A percentile compares a stretch with the other conserved stretches of the same genome.
Evolutionary conservation across 108 stramenopile species (phyloP).

Genomic region (Epipyxis sp.): DNA sequence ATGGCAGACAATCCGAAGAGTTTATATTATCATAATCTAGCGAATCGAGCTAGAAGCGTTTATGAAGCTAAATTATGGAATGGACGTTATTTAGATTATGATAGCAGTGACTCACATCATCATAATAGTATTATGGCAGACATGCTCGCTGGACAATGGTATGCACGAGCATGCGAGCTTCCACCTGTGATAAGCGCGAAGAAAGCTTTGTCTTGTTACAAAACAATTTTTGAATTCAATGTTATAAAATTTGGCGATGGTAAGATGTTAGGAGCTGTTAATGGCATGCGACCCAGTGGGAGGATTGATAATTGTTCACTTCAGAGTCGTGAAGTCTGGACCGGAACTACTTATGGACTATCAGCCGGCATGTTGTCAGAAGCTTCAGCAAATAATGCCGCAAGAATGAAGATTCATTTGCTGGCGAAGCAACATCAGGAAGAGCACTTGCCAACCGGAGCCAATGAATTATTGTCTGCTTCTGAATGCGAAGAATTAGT

Average conservation of each 20-base stretch:
- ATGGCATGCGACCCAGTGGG: conserved; percentile 42
- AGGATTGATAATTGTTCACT: conserved; percentile 44
- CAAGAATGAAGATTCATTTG: no score
- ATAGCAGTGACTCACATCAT: conserved; percentile 24
- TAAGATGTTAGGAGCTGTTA: conserved; percentile 39
- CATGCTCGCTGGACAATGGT: conserved; percentile 52
- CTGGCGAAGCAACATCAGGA: no score
- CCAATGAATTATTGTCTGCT: no score
- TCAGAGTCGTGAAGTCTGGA: conserved; percentile 52
- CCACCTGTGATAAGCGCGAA: conserved; percentile 8
- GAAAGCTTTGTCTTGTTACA: conserved; percentile 22
- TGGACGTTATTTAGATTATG: conserved; percentile 38
- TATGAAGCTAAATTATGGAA: conserved; percentile 45
- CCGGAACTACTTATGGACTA: conserved; percentile 47
- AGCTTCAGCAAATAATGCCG: not conserved
- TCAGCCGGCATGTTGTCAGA: conserved; percentile 42
- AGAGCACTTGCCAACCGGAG: no score
- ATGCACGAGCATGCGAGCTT: conserved; percentile 36
- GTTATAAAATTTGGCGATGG: conserved; percentile 38
- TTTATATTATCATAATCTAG: conserved; percentile 25
- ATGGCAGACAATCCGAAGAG: not conserved
- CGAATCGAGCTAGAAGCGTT: conserved; percentile 17
- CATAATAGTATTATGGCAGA: conserved; percentile 46
- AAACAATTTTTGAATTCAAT: conserved; percentile 31
- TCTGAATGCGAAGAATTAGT: not conserved